Conservation (phyloP, 768 basidiomycete species). For the Hortiboletus campestris region DNA sequence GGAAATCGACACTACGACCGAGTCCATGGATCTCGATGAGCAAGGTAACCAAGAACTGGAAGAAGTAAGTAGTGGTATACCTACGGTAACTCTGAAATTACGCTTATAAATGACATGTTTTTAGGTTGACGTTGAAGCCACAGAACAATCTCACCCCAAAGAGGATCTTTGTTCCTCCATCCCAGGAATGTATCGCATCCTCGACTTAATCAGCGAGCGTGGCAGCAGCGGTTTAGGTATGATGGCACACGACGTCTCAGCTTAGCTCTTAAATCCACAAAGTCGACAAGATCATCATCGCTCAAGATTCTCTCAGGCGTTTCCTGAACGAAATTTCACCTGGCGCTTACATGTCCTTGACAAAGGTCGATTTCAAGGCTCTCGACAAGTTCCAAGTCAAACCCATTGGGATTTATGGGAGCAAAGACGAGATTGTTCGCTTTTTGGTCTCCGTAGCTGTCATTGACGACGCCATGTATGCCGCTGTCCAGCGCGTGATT, state of each 20-base stretch:
- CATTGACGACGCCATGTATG: conserved; percentile 43
- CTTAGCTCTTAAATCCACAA: conserved; percentile 1
- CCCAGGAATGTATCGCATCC: conserved; percentile 48
- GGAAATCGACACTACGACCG: conserved; percentile 8
- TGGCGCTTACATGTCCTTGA: conserved; percentile 51
- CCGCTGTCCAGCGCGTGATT: neutral
- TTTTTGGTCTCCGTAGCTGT: conserved; percentile 41
- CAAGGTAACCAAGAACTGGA: conserved; percentile 8
- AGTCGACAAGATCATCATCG: conserved; percentile 67
- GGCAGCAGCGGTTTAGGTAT: conserved; percentile 52
- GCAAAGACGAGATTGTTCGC: conserved; percentile 46
- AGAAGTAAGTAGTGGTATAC: conserved; percentile 7
- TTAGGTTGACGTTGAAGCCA: conserved; percentile 19
- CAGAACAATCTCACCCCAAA: conserved; percentile 9
- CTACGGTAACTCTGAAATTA: neutral
- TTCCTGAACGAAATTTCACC: conserved; percentile 51
- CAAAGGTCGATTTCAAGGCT: conserved; percentile 54
- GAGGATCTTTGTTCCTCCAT: conserved; percentile 33
- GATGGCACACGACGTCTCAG: neutral
- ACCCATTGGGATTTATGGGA: conserved; percentile 58
- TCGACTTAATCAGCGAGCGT: conserved; percentile 53
- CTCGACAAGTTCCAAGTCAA: conserved; percentile 46
- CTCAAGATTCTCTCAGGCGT: conserved; percentile 46
- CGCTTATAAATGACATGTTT: neutral
- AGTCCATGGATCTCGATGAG: conserved; percentile 15